Conservation (phyloP, 192 early-diverging fungal genomes). For the Dissophora ornata region DNA sequence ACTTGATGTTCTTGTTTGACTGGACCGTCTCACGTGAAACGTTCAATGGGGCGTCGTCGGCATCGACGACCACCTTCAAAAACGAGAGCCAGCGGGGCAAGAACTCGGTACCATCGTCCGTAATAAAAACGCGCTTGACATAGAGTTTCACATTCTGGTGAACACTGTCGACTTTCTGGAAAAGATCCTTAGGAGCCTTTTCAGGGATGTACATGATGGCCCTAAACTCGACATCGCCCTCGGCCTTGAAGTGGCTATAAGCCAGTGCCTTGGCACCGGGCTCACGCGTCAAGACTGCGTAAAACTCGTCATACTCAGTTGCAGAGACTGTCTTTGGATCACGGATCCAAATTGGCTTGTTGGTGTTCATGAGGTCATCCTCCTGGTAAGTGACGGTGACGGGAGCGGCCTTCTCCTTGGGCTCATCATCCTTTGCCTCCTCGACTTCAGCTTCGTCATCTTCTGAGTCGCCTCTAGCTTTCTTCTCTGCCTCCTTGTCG, state of each 20-base stretch:
- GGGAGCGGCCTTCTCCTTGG: slow-evolving; percentile 64
- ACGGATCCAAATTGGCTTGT: slow-evolving; percentile 96
- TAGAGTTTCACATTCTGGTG: slow-evolving; percentile 87
- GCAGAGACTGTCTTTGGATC: slow-evolving; percentile 78
- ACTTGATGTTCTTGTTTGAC: slow-evolving; percentile 80
- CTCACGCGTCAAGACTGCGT: slow-evolving; percentile 81
- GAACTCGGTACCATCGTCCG: slow-evolving; percentile 87
- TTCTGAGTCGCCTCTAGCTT: slow-evolving; percentile 56
- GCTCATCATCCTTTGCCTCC: slow-evolving; percentile 66
- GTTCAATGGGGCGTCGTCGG: slow-evolving; percentile 97
- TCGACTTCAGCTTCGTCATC: slow-evolving; percentile 60
- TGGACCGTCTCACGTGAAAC: slow-evolving; percentile 98
- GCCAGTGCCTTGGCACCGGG: slow-evolving; percentile 74
- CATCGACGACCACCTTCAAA: slow-evolving; percentile 93
- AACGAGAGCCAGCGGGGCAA: slow-evolving; percentile 94
- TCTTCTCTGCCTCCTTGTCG: slow-evolving; percentile 43
- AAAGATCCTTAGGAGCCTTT: slow-evolving; percentile 66
- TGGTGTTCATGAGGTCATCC: slow-evolving; percentile 88
- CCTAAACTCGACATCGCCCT: slow-evolving; percentile 93
- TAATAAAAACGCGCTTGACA: slow-evolving; percentile 97
- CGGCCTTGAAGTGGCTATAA: slow-evolving; percentile 91
- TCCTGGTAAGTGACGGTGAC: slow-evolving; percentile 65
- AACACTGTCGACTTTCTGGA: slow-evolving; percentile 62
- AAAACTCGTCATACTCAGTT: slow-evolving; percentile 92
- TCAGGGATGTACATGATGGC: slow-evolving; percentile 88